Conservation (phyloP, 2,329 filamentous ascomycete species). For the Claviceps spartinae region DNA sequence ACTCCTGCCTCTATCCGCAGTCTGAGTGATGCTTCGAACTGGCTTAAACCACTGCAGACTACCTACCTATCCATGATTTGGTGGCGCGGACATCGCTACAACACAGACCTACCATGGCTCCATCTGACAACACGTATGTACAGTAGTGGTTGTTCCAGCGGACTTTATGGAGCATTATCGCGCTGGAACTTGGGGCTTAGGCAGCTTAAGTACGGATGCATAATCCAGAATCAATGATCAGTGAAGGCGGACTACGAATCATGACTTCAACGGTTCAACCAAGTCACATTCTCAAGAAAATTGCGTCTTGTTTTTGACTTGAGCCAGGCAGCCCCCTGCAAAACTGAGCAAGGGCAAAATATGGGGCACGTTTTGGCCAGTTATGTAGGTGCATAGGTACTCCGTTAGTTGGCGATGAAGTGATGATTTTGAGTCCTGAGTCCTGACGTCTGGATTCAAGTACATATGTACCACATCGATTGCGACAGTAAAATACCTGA, state of each 20-base stretch:
- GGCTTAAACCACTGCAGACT: background rate
- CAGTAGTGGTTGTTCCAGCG: background rate
- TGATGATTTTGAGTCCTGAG: background rate
- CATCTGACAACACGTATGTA: background rate
- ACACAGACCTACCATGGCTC: background rate
- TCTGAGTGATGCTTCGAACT: background rate
- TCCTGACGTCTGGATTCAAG: background rate
- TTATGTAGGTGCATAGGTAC: no score
- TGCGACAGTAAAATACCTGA: background rate
- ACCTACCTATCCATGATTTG: background rate
- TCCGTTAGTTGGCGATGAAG: background rate
- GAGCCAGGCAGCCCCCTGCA: background rate
- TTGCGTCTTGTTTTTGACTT: background rate
- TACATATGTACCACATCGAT: background rate
- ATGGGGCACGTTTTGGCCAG: constrained; percentile 1
- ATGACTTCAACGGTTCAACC: background rate
- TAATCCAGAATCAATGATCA: background rate
- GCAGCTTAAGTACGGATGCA: background rate
- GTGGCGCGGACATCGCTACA: background rate
- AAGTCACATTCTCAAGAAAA: background rate
- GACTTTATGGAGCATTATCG: background rate
- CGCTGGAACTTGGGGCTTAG: background rate
- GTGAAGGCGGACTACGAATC: background rate
- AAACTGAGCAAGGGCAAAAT: background rate
- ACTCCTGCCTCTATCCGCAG: no score